A percentile compares a stretch with the other conserved stretches of the same genome.
Evolutionary conservation across 2,329 filamentous ascomycete genomes (phyloP).

Genomic region (Chrysoporthe deuterocubensis): DNA sequence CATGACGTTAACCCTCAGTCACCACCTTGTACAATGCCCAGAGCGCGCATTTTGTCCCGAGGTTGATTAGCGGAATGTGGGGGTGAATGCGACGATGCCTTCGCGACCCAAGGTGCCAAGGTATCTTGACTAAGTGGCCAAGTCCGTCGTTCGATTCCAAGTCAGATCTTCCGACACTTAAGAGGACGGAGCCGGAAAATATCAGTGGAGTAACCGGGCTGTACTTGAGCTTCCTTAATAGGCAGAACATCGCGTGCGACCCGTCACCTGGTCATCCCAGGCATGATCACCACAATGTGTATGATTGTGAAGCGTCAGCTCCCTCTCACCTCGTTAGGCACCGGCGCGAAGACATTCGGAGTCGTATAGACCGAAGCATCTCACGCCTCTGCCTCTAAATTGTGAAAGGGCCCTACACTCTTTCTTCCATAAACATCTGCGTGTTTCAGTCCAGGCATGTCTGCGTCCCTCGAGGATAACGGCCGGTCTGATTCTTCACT

Average conservation of each 20-base stretch:
- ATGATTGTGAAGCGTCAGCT: neutral
- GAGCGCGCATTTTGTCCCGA: neutral
- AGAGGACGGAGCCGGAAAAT: neutral
- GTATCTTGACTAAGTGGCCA: neutral
- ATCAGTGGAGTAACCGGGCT: neutral
- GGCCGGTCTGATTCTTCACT: neutral
- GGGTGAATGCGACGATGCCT: neutral
- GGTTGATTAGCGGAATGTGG: too few relatives aligned
- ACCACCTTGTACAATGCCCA: neutral
- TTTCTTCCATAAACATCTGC: neutral
- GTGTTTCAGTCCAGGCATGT: neutral
- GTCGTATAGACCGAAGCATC: neutral
- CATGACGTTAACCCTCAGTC: neutral
- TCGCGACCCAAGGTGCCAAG: too few relatives aligned
- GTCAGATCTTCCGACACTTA: neutral
- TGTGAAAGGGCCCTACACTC: neutral
- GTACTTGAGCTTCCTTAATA: neutral
- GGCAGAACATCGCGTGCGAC: neutral
- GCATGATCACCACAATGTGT: neutral
- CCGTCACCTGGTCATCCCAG: neutral
- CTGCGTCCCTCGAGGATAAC: neutral
- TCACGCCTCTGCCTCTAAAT: neutral
- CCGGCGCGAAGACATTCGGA: neutral
- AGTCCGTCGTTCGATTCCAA: neutral
- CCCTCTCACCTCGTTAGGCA: neutral